Evolutionary conservation across 192 early-diverging fungal genomes (phyloP), one percentile per base, ranked within the genome.

Genomic region (Gryganskiella cystojenkinii): DNA sequence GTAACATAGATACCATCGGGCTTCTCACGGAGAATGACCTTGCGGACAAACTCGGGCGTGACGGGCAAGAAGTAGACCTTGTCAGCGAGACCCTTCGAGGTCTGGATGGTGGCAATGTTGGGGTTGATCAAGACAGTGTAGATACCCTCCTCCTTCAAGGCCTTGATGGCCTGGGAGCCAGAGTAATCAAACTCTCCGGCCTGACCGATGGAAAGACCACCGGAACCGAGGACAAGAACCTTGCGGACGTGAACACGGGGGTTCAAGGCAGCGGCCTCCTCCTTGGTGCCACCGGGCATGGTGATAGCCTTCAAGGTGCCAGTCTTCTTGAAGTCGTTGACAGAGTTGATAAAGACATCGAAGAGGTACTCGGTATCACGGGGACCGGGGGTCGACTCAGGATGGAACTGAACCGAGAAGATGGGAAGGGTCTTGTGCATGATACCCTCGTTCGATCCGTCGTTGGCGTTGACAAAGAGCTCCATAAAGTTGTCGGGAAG

Each of bases 171-270:
- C 84, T 95, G 87, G 1, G 71, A 74, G 43, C 96, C 96, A 76
- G 97, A 99, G 85, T 99, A 99, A 83, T 99, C 97, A 70, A 99
- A 99, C 87, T 99, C 97, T 53, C 97, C 98, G 46, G 98, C 98
- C 84, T 99, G 98, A 43, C 98, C 98, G 74, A 99, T 99, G 22
- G 94, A 95, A 61, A 99, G 82, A 64, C 98, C 98, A 47, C 98
- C 98, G 24, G 95, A 97, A 51, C 98, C 98, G 46, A 99, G 88
- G 31, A 99, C 90, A 59, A 99, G 87, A 24, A 98, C 98, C 85
- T 98, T 98, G 76, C 92, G 92, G 83, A 91, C 90, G 64, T 78
- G 84, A 37, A 87, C 94, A 50, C 87, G 81, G 31, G 85, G 82
- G 66, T 84, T 72, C 44, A 81, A 72, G 1, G 46, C 69, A 17